These are phyloP conservation scores for Petunia secreta DNA, from an alignment of 257 asterid genomes.

Conservation along the genomic window DNA sequence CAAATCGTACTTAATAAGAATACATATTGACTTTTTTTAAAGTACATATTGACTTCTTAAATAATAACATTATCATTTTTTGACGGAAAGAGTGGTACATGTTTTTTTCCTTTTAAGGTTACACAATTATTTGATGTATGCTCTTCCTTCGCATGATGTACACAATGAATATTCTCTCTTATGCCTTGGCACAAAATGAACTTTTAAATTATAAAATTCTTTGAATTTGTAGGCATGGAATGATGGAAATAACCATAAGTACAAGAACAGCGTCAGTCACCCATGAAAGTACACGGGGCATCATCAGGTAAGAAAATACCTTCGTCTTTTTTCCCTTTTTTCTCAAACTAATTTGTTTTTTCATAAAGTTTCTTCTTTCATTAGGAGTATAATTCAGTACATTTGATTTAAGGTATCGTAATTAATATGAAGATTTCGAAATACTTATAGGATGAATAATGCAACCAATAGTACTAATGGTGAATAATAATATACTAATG, in stretches of 20 bases:
- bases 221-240: background rate
- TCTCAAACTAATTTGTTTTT: no score
- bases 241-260: background rate
- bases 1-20: background rate
- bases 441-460: no score
- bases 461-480: no score
- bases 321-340: no score
- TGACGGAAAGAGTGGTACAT: background rate
- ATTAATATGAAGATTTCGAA: no score
- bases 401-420: no score
- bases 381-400: no score
- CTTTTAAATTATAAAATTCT: constrained; percentile 20
- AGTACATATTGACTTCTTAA: background rate
- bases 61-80: background rate
- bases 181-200: constrained; percentile 15
- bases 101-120: background rate
- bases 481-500: no score
- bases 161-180: background rate
- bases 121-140: background rate
- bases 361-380: no score
- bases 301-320: no score
- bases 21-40: background rate
- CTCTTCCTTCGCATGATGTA: background rate
- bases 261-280: background rate
- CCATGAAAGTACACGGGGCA: background rate